A percentile compares a stretch with the other conserved stretches of the same genome.
Conservation (phyloP, 225 moss, liverwort and hornwort species). For the Sphagnum contortum region DNA sequence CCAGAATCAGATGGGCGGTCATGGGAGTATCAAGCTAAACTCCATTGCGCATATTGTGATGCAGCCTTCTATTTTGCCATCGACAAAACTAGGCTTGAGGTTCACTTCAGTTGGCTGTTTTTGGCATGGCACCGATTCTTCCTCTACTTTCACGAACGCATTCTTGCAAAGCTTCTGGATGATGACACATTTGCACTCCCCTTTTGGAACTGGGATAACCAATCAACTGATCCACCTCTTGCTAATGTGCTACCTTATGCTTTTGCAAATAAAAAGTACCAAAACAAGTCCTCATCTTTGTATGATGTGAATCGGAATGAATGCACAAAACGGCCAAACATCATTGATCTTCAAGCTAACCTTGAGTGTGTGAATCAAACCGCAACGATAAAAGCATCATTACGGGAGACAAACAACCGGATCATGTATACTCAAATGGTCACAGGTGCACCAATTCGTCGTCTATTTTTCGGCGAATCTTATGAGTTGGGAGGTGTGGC, state of each 20-base stretch:
- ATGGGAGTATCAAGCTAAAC: constrained; percentile 14
- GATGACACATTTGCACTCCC: constrained; percentile 37
- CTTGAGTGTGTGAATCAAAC: constrained; percentile 22
- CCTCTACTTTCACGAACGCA: constrained; percentile 59
- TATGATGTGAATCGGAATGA: constrained; percentile 21
- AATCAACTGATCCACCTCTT: constrained; percentile 1
- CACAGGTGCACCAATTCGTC: constrained; percentile 5
- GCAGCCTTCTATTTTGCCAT: constrained; percentile 14
- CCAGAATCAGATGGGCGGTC: constrained; percentile 51
- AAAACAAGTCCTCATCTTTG: constrained; percentile 3
- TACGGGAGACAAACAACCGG: constrained; percentile 17
- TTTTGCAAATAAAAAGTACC: constrained; percentile 7
- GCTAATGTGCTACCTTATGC: constrained; percentile 4
- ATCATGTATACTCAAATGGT: constrained; percentile 26
- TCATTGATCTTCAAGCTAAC: constrained; percentile 14
- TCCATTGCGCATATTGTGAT: constrained; percentile 58
- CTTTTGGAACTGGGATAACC: constrained; percentile 59
- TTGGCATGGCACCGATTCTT: constrained; percentile 53
- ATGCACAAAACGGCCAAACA: constrained; percentile 18
- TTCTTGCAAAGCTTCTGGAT: constrained; percentile 19
- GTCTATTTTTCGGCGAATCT: constrained; percentile 21
- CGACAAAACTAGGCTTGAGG: constrained; percentile 7
- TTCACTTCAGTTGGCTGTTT: constrained; percentile 50
- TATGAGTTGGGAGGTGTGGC: constrained; percentile 16
- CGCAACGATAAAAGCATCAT: too few relatives aligned